Base-by-base conservation (phyloP, 257 asterid species). In the Echites panduratus region DNA sequence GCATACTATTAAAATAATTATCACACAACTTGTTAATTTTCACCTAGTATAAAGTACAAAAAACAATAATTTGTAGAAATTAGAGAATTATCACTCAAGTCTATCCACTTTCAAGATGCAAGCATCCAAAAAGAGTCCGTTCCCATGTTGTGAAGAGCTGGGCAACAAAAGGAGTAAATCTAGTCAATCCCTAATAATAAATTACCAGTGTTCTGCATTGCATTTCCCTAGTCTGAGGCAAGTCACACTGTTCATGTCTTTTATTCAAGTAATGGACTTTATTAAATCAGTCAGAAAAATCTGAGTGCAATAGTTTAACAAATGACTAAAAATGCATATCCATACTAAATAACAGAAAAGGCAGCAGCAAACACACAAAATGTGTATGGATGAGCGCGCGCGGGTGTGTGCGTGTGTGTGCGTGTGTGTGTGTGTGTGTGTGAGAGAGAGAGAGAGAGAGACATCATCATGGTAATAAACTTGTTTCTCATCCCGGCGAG, bases 391-490 rank as follows among this genome's bases (percentile, higher is more conserved):
- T 32, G 38, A 3, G 38, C 38, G 3, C n/a, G n/a, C n/a, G n/a
- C n/a, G n/a, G n/a, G n/a, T 32, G 38, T 32, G 3, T 38, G 16
- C 9, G 26, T 47, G 65, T 32, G 43, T 10, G 69, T 41, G 45
- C 16, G 24, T 35, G 47, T 47, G 65, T 32, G 43, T 10, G 69
- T 35, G 45, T 32, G 24, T 17, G 47, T 63, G 74, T 75, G 49
- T 82, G 56, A 73, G 70, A 27, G 70, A 59, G 77, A 75, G 76
- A 74, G 82, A 77, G 76, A 72, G 76, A 27, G 83, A 77, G 89
- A 95, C 97, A 66, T 88, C 93, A 81, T 87, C 97, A 57, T 29
- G 73, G 79, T 80, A 72, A 72, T 82, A 76, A 66, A 83, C 94
- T 73, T 79, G 85, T 79, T 85, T 88, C 61, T 73, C 75, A 26